Percentiles rank a stretch among this genome's conserved stretches.
phyloP scores from a whole-genome alignment of 2,329 filamentous ascomycete genomes.

The Fusarium domesticum region DNA sequence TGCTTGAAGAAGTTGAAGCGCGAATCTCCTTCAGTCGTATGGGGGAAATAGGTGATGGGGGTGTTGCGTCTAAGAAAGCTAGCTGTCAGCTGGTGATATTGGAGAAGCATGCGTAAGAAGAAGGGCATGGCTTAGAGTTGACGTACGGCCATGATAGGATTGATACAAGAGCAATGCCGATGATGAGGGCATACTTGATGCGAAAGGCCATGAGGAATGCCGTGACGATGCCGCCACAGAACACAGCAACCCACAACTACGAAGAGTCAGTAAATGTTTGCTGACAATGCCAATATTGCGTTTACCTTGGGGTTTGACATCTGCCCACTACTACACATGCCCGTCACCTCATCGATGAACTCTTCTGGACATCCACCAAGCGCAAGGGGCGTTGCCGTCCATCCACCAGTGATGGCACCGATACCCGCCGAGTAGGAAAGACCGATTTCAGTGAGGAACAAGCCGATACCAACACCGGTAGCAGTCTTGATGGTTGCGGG shows the following conservation, averaged over 20 bases:
- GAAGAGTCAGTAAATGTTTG: slow-evolving; percentile 6
- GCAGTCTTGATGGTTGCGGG: slow-evolving; percentile 64
- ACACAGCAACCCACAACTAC: slow-evolving; percentile 80
- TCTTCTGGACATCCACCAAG: slow-evolving; percentile 69
- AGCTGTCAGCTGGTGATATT: background rate
- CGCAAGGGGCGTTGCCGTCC: slow-evolving; percentile 64
- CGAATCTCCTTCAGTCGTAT: slow-evolving; percentile 60
- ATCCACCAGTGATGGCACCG: slow-evolving; percentile 71
- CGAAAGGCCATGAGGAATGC: slow-evolving; percentile 77
- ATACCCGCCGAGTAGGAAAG: slow-evolving; percentile 79
- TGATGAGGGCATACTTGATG: slow-evolving; percentile 71
- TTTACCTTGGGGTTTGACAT: slow-evolving; percentile 73
- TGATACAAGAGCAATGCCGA: slow-evolving; percentile 69
- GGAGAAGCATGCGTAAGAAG: slow-evolving; percentile 10
- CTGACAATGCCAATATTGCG: background rate
- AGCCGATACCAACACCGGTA: slow-evolving; percentile 62
- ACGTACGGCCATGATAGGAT: slow-evolving; percentile 72
- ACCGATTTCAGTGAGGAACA: slow-evolving; percentile 62
- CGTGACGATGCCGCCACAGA: slow-evolving; percentile 75
- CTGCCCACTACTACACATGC: slow-evolving; percentile 56
- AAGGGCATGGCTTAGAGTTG: background rate
- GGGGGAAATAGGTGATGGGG: slow-evolving; percentile 69
- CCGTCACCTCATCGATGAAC: slow-evolving; percentile 44
- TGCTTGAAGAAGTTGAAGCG: slow-evolving; percentile 71
- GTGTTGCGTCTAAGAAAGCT: slow-evolving; percentile 57